Percentiles rank a stretch among this genome's conserved stretches.
Conservation (phyloP, 2,329 filamentous ascomycete genomes). For the Neurospora sp. region DNA sequence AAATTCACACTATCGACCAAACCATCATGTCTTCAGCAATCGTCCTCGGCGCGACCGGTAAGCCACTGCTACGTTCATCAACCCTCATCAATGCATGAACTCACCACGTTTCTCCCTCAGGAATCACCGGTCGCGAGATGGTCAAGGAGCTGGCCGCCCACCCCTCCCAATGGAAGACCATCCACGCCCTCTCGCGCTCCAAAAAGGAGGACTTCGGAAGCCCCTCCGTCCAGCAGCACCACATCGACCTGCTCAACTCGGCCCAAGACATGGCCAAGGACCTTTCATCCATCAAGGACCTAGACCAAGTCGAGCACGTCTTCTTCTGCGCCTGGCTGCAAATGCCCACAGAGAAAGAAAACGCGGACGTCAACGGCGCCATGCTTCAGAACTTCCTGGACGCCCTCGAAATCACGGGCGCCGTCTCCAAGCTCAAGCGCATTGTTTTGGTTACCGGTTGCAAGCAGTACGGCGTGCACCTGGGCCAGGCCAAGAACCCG, state of each 20-base stretch:
- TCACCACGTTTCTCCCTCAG: constrained; percentile 2
- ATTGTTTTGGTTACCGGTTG: constrained; percentile 37
- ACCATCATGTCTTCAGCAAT: constrained; percentile 11
- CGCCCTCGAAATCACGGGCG: constrained; percentile 32
- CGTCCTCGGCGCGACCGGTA: constrained; percentile 14
- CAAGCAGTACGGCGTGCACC: constrained; percentile 45
- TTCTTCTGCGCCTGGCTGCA: constrained; percentile 20
- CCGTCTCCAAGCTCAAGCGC: constrained; percentile 32
- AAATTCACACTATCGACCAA: neutral
- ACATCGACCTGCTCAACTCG: constrained; percentile 17
- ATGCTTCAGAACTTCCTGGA: constrained; percentile 39
- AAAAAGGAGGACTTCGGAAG: constrained; percentile 15
- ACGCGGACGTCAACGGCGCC: constrained; percentile 23
- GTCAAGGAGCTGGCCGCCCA: constrained; percentile 13
- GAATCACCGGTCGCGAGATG: constrained; percentile 19
- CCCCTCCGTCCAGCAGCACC: constrained; percentile 14
- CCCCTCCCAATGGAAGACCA: constrained; percentile 12
- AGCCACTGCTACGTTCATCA: neutral
- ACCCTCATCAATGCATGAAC: neutral
- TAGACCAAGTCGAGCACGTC: constrained; percentile 11
- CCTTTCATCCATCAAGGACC: constrained; percentile 8
- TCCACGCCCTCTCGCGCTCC: constrained; percentile 19
- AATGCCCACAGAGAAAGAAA: constrained; percentile 16
- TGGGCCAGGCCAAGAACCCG: constrained; percentile 36
- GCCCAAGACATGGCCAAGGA: constrained; percentile 18